Percentiles rank a stretch among this genome's conserved stretches.
These are phyloP conservation scores for Pythium sukuiense DNA, from an alignment of 352 stramenopile genomes.

Conservation along the genomic window DNA sequence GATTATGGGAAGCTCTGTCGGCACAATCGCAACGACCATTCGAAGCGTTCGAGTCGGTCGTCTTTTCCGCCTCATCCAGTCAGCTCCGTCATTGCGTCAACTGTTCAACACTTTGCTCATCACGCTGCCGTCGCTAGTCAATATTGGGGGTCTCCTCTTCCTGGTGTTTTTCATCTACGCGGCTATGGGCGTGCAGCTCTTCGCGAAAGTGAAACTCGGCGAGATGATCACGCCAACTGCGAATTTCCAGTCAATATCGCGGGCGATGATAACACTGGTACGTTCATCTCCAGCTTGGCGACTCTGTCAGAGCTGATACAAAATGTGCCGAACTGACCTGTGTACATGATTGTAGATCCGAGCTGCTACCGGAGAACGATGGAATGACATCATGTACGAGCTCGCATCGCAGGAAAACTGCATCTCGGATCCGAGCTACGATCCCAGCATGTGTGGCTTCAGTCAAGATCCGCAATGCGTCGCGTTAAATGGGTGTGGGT, in stretches of 20 bases:
- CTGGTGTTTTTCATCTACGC: conserved; percentile 93
- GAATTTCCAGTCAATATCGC: conserved; percentile 89
- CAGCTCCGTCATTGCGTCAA: conserved; percentile 71
- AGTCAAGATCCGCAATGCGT: conserved; percentile 38
- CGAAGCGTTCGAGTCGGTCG: conserved; percentile 81
- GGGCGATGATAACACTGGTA: conserved; percentile 68
- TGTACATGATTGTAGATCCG: too few species aligned
- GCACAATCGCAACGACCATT: conserved; percentile 59
- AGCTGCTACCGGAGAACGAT: conserved; percentile 89
- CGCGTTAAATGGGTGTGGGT: conserved; percentile 70
- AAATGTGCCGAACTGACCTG: too few species aligned
- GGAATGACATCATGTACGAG: conserved; percentile 92
- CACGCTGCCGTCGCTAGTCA: conserved; percentile 84
- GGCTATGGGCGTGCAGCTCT: conserved; percentile 89
- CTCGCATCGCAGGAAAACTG: conserved; percentile 52
- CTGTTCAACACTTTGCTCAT: conserved; percentile 90
- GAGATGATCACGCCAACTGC: conserved; percentile 60
- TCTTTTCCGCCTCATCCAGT: conserved; percentile 68
- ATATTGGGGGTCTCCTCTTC: conserved; percentile 86
- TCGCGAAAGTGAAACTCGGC: conserved; percentile 79
- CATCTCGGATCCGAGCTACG: conserved; percentile 41
- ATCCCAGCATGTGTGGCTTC: conserved; percentile 64
- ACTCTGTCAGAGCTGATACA: too few species aligned
- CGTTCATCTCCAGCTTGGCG: conserved; percentile 32
- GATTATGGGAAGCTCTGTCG: conserved; percentile 25